Evolutionary conservation across 257 asterid genomes (phyloP).

Genomic region (Linderniella brevidens): DNA sequence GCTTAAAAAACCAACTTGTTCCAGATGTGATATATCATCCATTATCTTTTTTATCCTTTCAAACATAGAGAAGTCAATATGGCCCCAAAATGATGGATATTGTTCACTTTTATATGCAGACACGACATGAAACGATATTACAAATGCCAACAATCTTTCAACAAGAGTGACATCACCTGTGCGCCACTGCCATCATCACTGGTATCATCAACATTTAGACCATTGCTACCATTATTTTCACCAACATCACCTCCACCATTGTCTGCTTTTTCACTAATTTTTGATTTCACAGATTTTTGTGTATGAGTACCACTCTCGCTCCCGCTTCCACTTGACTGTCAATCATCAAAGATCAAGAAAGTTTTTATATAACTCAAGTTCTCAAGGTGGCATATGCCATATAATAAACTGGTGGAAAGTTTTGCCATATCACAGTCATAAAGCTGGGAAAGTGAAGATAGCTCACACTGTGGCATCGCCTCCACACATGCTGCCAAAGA

Average conservation of each 20-base stretch:
- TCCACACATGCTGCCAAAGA: constrained; percentile 6
- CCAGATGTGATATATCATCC: no score
- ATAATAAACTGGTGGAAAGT: no score
- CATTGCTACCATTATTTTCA: constrained; percentile 35
- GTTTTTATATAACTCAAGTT: neutral
- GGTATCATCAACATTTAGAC: constrained; percentile 33
- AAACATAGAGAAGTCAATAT: no score
- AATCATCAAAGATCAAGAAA: constrained; percentile 12
- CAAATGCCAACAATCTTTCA: no score
- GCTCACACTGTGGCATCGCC: constrained; percentile 72
- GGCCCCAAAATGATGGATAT: no score
- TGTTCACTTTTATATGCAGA: no score
- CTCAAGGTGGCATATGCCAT: neutral
- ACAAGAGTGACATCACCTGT: constrained; percentile 24
- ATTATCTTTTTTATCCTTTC: no score
- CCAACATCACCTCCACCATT: constrained; percentile 34
- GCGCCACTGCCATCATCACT: constrained; percentile 73
- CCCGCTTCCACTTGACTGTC: constrained; percentile 92
- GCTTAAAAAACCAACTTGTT: no score
- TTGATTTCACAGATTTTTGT: constrained; percentile 55
- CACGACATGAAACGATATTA: no score
- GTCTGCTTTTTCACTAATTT: constrained; percentile 28
- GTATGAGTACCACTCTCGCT: constrained; percentile 70
- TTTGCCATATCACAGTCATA: neutral
- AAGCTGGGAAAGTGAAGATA: constrained; percentile 2